Evolutionary conservation across 148 eudicot species (phyloP).

Genomic region (Heliamphora exappendiculata): DNA sequence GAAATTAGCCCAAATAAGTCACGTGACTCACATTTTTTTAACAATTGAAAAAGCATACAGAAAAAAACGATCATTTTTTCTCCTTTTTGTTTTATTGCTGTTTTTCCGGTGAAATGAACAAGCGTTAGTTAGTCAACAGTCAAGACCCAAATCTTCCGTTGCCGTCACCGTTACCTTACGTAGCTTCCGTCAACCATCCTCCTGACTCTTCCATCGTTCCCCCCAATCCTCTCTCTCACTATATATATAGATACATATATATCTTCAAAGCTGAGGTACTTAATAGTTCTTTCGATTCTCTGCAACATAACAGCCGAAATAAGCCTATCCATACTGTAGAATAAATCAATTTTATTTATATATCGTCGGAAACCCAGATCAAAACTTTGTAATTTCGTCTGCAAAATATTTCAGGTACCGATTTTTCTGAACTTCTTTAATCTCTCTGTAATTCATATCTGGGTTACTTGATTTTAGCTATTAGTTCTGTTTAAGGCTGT

Average conservation of each 20-base stretch:
- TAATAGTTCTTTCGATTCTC: conserved; percentile 16
- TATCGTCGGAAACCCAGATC: neutral
- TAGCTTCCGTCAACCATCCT: conserved; percentile 1
- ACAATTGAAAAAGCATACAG: too few relatives aligned
- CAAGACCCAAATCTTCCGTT: neutral
- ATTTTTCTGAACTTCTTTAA: neutral
- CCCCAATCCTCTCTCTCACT: neutral
- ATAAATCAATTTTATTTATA: neutral
- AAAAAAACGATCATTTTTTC: too few relatives aligned
- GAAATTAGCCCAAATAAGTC: too few relatives aligned
- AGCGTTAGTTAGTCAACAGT: too few relatives aligned
- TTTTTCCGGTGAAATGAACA: too few relatives aligned
- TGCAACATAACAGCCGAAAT: neutral
- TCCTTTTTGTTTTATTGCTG: too few relatives aligned
- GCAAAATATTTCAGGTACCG: conserved; percentile 18
- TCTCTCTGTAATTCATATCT: neutral
- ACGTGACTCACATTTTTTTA: too few relatives aligned
- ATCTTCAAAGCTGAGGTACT: neutral
- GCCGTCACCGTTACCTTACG: conserved; percentile 13
- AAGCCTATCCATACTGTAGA: neutral
- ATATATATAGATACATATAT: conserved; percentile 11
- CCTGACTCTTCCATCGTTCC: neutral
- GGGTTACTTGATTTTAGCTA: neutral
- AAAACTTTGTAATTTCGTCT: neutral
- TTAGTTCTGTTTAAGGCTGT: neutral